phyloP scores from a whole-genome alignment of 2,329 filamentous ascomycete species.

The Hortaea werneckii region DNA sequence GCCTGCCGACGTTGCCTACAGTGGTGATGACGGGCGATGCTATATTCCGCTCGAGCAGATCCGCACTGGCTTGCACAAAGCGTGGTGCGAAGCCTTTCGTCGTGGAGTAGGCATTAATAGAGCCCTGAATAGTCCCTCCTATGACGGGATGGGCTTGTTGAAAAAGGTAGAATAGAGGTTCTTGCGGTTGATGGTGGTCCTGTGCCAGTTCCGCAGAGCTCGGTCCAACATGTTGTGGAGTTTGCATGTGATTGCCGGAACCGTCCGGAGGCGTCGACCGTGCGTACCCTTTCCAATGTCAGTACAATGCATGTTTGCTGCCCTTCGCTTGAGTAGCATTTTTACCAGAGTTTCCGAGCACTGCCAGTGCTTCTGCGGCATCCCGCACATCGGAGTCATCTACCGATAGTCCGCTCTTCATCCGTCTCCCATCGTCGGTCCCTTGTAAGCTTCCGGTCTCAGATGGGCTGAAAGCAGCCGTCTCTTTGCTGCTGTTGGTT shows the following conservation, averaged over 20 bases:
- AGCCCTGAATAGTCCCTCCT: slow-evolving; percentile 65
- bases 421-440: slow-evolving; percentile 28
- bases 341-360: slow-evolving; percentile 39
- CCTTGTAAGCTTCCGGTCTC: slow-evolving; percentile 36
- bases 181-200: slow-evolving; percentile 42
- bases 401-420: slow-evolving; percentile 35
- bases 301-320: slow-evolving; percentile 2
- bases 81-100: slow-evolving; percentile 86
- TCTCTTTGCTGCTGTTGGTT: slow-evolving; percentile 21
- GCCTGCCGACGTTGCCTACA: slow-evolving; percentile 70
- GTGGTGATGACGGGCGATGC: slow-evolving; percentile 74
- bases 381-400: slow-evolving; percentile 40
- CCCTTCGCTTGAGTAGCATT: not conserved
- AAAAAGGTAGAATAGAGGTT: slow-evolving; percentile 76
- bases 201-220: not conserved
- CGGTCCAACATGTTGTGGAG: slow-evolving; percentile 7
- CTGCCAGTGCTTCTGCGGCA: slow-evolving; percentile 41
- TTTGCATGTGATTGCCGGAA: slow-evolving; percentile 12
- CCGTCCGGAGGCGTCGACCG: slow-evolving; percentile 29
- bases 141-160: slow-evolving; percentile 82
- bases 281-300: slow-evolving; percentile 29
- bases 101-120: slow-evolving; percentile 72
- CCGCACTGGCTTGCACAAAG: slow-evolving; percentile 75
- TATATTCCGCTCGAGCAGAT: slow-evolving; percentile 82
- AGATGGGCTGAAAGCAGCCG: slow-evolving; percentile 33